These are phyloP conservation scores for Leishmania turanica DNA, from an alignment of 208 protist genomes.

Conservation along the genomic window DNA sequence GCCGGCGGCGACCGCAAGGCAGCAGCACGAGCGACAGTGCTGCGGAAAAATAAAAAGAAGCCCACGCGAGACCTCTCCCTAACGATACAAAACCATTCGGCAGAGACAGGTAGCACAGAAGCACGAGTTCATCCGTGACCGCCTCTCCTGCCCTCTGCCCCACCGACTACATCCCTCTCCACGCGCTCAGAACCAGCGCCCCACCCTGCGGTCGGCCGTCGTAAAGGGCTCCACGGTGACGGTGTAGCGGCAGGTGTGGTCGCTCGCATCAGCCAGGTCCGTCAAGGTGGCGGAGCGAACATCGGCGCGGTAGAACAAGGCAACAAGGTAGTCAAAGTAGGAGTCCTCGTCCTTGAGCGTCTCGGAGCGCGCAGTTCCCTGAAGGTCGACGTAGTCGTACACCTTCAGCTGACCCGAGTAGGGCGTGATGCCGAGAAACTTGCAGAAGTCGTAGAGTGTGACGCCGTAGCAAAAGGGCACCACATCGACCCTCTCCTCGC, in stretches of 20 bases:
- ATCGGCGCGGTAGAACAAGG: constrained; percentile 78
- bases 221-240: constrained; percentile 84
- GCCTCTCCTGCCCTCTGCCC: no score
- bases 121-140: neutral
- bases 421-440: constrained; percentile 54
- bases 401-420: constrained; percentile 88
- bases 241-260: constrained; percentile 82
- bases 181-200: constrained; percentile 70
- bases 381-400: constrained; percentile 75
- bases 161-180: neutral
- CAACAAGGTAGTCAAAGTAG: constrained; percentile 85
- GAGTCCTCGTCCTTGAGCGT: constrained; percentile 79
- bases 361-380: constrained; percentile 52
- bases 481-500: constrained; percentile 34
- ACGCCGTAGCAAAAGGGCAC: constrained; percentile 66
- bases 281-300: constrained; percentile 59
- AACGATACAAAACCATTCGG: neutral
- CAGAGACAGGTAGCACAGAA: neutral
- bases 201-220: constrained; percentile 54
- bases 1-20: neutral
- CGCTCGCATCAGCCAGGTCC: constrained; percentile 65
- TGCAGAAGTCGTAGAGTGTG: constrained; percentile 83
- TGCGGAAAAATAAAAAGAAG: neutral
- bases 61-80: neutral
- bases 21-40: neutral